Base-by-base conservation (phyloP, 345 rosid genomes). In the Salix suchowensis region DNA sequence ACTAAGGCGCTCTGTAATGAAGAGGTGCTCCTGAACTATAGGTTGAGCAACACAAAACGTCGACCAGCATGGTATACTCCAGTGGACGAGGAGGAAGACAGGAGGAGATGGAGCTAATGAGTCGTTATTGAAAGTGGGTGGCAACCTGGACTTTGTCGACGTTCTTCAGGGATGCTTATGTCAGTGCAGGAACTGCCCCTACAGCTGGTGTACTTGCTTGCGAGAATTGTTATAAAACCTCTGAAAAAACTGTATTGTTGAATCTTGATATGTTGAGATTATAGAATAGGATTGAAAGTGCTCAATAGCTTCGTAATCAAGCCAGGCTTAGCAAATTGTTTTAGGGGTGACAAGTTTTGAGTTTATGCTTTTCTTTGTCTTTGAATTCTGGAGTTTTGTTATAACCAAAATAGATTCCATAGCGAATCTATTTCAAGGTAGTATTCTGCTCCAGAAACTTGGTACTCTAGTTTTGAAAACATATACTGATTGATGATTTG, bases 1-100 rank as follows among this genome's bases (percentile, higher is more conserved):
- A 95, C 93, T 34, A 88, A 87, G 79, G 81, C 89, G 19, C 84
- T 95, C 62, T 28, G 82, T 76, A 83, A 91, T 76, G 97, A 93
- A 83, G 97, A 93, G 74, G 80, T 95, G 79, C 83, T 91, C 71
- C 65, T 95, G 80, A 89, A 93, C 82, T 91, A 91, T 78, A 82
- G 96, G 85, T 81, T 91, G 79, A 90, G 96, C 81, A 90, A 87
- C 73, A 70, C 84, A 0, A 88, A 91, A 81, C 76, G 86, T 76
- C 81, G 88, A 34, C 98, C 92, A 0, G 84, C 81, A 18, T 88
- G 97, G 98, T 94, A 92, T 86, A 78, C 82, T 67, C 88, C 91
- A 0, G 92, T 95, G 34, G 89, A 89, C 52, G 97, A 95, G 82
- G 96, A 92, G 72, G 97, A 93, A 82, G 97, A 89, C 79, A 72